phyloP scores from a whole-genome alignment of 2,329 filamentous ascomycete genomes.

The Neofusicoccum laricinum region DNA sequence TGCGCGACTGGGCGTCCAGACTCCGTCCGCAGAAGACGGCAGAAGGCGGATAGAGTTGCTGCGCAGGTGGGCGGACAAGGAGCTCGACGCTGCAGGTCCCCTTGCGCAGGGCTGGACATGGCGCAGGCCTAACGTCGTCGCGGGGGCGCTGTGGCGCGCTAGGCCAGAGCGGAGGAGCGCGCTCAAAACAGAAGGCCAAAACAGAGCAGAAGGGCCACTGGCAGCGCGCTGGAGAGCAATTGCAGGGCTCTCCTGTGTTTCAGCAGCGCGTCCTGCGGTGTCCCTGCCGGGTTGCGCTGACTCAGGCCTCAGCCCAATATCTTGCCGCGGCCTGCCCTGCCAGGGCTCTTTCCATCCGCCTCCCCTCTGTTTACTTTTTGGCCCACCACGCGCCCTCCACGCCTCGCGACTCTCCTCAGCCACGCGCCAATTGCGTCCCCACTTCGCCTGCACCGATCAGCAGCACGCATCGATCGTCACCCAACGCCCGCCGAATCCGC shows the following conservation, averaged over 20 bases:
- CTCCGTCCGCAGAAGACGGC: background rate
- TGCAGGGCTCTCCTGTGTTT: constrained; percentile 13
- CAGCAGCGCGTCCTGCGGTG: constrained; percentile 1
- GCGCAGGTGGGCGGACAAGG: background rate
- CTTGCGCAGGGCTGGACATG: background rate
- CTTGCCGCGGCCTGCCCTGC: constrained; percentile 5
- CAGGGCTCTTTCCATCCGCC: background rate
- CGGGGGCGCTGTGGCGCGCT: background rate
- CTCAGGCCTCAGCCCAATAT: constrained; percentile 13
- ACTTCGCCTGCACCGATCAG: constrained; percentile 9
- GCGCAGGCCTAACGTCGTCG: background rate
- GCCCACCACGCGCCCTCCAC: background rate
- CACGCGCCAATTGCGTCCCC: constrained; percentile 6
- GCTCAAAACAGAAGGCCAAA: constrained; percentile 12
- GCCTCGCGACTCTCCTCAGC: background rate
- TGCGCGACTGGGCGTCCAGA: background rate
- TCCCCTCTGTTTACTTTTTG: constrained; percentile 10
- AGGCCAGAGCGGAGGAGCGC: background rate
- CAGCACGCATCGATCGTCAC: constrained; percentile 9
- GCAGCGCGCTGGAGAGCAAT: background rate
- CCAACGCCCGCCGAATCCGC: background rate
- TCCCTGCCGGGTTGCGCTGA: constrained; percentile 6
- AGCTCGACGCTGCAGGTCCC: background rate
- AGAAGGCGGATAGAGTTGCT: background rate
- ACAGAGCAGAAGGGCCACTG: constrained; percentile 4